Evolutionary conservation across 306 rosid species (phyloP), one percentile per base, ranked within the genome.

Genomic region (Dalbergia cultrata): DNA sequence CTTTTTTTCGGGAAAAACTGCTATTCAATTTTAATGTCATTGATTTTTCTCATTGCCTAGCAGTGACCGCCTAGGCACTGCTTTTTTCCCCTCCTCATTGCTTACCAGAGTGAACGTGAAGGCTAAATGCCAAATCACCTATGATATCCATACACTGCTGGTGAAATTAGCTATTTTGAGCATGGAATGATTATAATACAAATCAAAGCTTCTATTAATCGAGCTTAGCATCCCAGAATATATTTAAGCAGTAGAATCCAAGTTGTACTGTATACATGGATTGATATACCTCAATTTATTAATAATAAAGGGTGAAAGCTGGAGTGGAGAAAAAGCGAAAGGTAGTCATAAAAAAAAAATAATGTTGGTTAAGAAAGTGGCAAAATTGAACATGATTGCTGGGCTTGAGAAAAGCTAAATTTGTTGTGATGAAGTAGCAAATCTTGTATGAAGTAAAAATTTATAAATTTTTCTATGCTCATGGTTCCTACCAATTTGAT

Each of bases 401-500:
- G 5, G 41, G 11, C 4, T 3, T 0, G 59, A 37, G 54, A n/a
- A 67, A 9, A 0, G 12, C 2, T n/a, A 13, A 59, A 43, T 7
- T 45, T 50, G 9, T 70, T 8, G 33, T 47, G 19, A 33, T 18
- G 10, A 39, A 12, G 57, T 52, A 60, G 37, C 54, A 63, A 52
- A 3, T 61, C 37, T 60, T 16, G 3, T n/a, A 60, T 8, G 26
- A 71, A 7, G 26, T 5, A 49, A 74, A 26, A 66, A 66, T 8
- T 56, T 9, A 26, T 11, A 52, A 62, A 64, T n/a, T 35, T 60
- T 67, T 34, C 52, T 62, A 54, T 75, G 61, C 62, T 43, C 22
- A 74, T 72, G 54, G 34, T 79, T 70, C 76, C 85, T 49, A 54
- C 79, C 44, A 78, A 47, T 54, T 47, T 75, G 67, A 49, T 67